Evolutionary conservation across 2,329 filamentous ascomycete species (phyloP), one percentile per base, ranked within the genome.

Genomic region (Cladosporium sphaerospermum): DNA sequence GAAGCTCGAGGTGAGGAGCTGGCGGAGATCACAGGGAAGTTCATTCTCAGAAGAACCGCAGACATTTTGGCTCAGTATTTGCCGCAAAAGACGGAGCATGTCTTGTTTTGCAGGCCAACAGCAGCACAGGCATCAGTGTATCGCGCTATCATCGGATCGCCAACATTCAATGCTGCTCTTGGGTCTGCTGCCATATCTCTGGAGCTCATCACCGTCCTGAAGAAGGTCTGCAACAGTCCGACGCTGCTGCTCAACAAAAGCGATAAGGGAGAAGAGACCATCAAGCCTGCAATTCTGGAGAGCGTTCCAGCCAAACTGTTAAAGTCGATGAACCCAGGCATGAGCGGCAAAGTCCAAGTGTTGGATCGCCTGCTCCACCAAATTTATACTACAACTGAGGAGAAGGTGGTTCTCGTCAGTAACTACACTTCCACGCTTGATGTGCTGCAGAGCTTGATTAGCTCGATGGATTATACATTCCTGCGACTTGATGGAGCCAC

Each of bases 391-490:
- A 80, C 74, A 0, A 86, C 84, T 0, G 71, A 77, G 1, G 85
- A 89, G 61, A 89, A 88, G 62, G 79, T 89, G 19, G 83, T 89
- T 9, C 74, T 89, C 8, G 84, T 89, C n/a, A 88, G 84, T 16
- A 88, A 88, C 63, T 88, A 87, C 64, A 89, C 85, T 0, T 81
- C 82, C 9, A 89, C 85, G 0, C 76, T 89, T 9, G 82, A 86
- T 60, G 75, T 88, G 56, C 77, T 89, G 3, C 79, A 78, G 41
- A 77, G 75, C 3, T 75, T 88, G 2, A 74, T 88, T 3, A 72
- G 75, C 2, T 79, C 81, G 1, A 73, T 85, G 13, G 78, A 77
- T 1, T 78, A 86, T 54, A 73, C 75, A 2, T 86, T 79, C 63
- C 73, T 86, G n/a, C 82, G 85, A 4, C 77, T 89, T 1, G 85